Evolutionary conservation across 1,139 yeast species (phyloP).

Genomic region (Kodamaea ohmeri): DNA sequence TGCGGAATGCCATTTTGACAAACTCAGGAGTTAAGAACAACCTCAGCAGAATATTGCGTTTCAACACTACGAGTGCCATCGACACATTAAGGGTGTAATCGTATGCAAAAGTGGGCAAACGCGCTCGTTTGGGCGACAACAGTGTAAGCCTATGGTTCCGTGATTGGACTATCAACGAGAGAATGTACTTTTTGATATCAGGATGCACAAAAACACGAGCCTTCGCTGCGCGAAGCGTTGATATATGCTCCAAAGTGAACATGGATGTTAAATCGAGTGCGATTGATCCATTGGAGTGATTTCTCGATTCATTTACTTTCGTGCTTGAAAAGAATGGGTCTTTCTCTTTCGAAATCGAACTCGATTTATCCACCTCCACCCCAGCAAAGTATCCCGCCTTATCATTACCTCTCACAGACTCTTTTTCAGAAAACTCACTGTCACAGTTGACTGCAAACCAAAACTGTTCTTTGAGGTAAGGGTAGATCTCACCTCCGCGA

Average conservation of each 20-base stretch:
- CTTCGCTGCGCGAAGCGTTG: conserved; percentile 10
- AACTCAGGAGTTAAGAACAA: conserved; percentile 39
- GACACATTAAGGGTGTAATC: conserved; percentile 29
- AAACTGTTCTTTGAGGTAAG: conserved; percentile 37
- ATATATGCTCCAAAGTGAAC: conserved; percentile 6
- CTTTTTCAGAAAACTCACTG: conserved; percentile 12
- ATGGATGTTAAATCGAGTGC: too few relatives aligned
- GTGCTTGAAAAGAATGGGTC: too few relatives aligned
- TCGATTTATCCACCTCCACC: too few relatives aligned
- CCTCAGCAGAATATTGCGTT: conserved; percentile 9
- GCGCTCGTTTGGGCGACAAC: conserved; percentile 35
- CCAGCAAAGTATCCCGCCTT: neutral
- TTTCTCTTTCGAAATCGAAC: too few relatives aligned
- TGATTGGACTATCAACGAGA: conserved; percentile 38
- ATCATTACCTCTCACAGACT: conserved; percentile 13
- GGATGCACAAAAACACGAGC: conserved; percentile 31
- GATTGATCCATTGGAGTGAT: too few relatives aligned
- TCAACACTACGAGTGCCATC: conserved; percentile 32
- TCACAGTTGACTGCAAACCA: conserved; percentile 30
- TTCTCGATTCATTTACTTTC: too few relatives aligned
- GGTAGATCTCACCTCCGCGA: conserved; percentile 22
- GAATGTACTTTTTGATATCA: conserved; percentile 37
- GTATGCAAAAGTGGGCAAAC: conserved; percentile 35
- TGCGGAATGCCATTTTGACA: conserved; percentile 41
- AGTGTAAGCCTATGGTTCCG: conserved; percentile 43